phyloP scores from a whole-genome alignment of 2,329 filamentous ascomycete genomes.

The Aspergillus calidoustus region DNA sequence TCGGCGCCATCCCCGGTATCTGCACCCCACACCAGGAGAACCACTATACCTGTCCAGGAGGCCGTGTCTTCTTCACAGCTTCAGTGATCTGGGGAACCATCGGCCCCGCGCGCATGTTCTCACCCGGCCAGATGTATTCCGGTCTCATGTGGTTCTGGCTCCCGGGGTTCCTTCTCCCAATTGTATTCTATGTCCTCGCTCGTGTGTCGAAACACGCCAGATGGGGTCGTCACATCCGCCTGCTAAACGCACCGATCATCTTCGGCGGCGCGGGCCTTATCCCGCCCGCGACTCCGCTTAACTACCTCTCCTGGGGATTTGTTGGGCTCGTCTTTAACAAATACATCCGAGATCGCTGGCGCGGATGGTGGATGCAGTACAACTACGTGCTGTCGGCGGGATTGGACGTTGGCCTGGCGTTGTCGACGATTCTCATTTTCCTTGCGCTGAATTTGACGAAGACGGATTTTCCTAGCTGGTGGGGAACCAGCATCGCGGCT shows the following conservation, averaged over 20 bases:
- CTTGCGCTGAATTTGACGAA: conserved; percentile 67
- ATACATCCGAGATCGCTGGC: conserved; percentile 66
- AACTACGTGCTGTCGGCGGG: conserved; percentile 77
- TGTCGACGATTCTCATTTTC: conserved; percentile 72
- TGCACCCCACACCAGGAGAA: conserved; percentile 64
- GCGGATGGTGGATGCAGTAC: conserved; percentile 77
- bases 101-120: conserved; percentile 72
- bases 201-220: conserved; percentile 41
- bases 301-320: conserved; percentile 71
- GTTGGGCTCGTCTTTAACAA: conserved; percentile 73
- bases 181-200: conserved; percentile 66
- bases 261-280: conserved; percentile 68
- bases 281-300: conserved; percentile 72
- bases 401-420: conserved; percentile 69
- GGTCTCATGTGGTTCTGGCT: conserved; percentile 73
- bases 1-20: conserved; percentile 64
- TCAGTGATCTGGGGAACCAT: conserved; percentile 76
- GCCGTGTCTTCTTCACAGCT: conserved; percentile 68
- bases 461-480: conserved; percentile 64
- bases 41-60: conserved; percentile 64
- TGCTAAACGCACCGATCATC: conserved; percentile 70
- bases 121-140: conserved; percentile 64
- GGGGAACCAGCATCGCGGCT: conserved; percentile 66
- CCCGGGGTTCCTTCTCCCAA: conserved; percentile 65
- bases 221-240: conserved; percentile 67